Evolutionary conservation across 305 asterid species (phyloP).

Genomic region (Stenogyne calaminthoides): DNA sequence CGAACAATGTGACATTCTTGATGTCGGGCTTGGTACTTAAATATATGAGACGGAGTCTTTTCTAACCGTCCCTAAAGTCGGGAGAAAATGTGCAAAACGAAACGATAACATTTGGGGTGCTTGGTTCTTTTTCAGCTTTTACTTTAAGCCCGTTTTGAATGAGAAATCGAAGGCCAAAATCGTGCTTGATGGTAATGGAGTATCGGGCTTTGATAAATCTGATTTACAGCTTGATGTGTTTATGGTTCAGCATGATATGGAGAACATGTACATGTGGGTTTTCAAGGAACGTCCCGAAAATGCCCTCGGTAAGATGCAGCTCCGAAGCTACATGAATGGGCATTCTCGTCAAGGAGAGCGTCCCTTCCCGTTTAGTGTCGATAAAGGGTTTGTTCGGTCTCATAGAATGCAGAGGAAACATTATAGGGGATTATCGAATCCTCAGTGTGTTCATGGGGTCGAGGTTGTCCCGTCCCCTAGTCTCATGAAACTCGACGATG

Average conservation of each 20-base stretch:
- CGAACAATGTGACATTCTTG: conserved; percentile 76
- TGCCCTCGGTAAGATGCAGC: conserved; percentile 94
- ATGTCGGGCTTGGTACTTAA: conserved; percentile 76
- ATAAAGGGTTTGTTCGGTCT: conserved; percentile 81
- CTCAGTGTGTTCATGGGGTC: conserved; percentile 92
- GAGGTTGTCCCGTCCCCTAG: conserved; percentile 73
- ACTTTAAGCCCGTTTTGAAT: conserved; percentile 76
- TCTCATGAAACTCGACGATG: conserved; percentile 60
- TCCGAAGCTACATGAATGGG: conserved; percentile 91
- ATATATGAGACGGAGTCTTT: conserved; percentile 63
- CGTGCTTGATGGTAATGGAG: conserved; percentile 65
- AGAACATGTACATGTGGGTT: conserved; percentile 98
- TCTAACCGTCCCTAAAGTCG: conserved; percentile 55
- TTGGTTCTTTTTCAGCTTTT: conserved; percentile 93
- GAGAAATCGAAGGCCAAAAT: conserved; percentile 81
- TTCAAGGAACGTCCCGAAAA: conserved; percentile 88
- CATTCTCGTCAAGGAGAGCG: conserved; percentile 94
- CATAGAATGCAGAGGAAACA: conserved; percentile 95
- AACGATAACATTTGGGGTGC: conserved; percentile 96
- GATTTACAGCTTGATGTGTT: conserved; percentile 78
- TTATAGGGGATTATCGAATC: conserved; percentile 87
- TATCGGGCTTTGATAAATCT: conserved; percentile 77
- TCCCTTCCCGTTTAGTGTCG: conserved; percentile 86
- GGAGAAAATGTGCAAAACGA: conserved; percentile 69
- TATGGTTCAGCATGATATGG: conserved; percentile 98